Conservation (phyloP, 352 stramenopile species). For the Globisporangium ultimum region DNA sequence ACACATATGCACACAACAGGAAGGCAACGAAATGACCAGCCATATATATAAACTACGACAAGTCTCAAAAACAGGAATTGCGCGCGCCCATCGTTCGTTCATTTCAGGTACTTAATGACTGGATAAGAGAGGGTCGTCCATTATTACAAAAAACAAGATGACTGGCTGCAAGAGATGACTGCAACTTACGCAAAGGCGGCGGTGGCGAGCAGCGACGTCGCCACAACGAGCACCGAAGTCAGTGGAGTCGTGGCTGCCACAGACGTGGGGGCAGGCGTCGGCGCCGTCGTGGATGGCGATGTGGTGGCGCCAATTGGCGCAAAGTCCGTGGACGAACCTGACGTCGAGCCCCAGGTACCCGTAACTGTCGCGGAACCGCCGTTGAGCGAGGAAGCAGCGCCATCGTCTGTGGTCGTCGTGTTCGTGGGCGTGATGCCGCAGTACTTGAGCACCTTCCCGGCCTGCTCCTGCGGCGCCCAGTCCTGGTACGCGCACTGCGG, state of each 20-base stretch:
- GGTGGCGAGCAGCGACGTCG: slow-evolving; percentile 23
- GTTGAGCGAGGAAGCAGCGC: slow-evolving; percentile 7
- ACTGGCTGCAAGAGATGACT: not conserved
- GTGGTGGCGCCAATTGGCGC: slow-evolving; percentile 34
- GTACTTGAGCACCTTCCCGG: slow-evolving; percentile 37
- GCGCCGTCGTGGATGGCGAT: slow-evolving; percentile 21
- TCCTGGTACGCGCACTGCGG: slow-evolving; percentile 58
- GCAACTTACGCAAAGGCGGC: slow-evolving; percentile 11
- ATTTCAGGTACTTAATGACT: too few species aligned
- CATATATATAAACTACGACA: not conserved
- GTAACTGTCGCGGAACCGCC: slow-evolving; percentile 11
- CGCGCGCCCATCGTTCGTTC: too few species aligned
- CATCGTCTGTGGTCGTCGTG: slow-evolving; percentile 13
- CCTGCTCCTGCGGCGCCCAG: slow-evolving; percentile 42
- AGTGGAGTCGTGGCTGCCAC: slow-evolving; percentile 10
- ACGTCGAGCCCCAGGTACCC: slow-evolving; percentile 21
- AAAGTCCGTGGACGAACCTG: slow-evolving; percentile 25
- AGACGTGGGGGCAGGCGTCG: slow-evolving; percentile 18
- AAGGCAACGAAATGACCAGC: not conserved
- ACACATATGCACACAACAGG: too few species aligned
- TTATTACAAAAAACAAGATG: not conserved
- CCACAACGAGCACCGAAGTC: slow-evolving; percentile 20
- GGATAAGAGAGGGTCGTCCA: not conserved
- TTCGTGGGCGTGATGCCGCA: slow-evolving; percentile 48
- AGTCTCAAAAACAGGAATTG: not conserved